A percentile compares a stretch with the other conserved stretches of the same genome.
phyloP scores from a whole-genome alignment of 441 rosid genomes.

The Adansonia grandidieri region DNA sequence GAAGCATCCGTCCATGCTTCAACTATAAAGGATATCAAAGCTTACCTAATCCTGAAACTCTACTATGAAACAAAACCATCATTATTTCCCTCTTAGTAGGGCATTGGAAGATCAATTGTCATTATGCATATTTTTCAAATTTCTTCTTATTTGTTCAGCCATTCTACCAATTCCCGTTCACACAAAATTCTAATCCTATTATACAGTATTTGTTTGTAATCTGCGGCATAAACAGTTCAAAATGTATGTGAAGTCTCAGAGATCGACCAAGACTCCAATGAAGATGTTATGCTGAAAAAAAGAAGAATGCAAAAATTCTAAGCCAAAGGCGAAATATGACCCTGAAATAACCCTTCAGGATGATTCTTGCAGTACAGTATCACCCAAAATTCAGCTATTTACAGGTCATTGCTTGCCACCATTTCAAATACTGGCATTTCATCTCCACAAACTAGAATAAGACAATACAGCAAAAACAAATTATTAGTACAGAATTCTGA shows the following conservation, averaged over 20 bases:
- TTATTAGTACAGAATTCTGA: not conserved
- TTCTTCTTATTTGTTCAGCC: not conserved
- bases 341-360: not conserved
- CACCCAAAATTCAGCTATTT: not conserved
- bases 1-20: not conserved
- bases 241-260: not conserved
- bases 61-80: not conserved
- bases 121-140: not conserved
- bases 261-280: not conserved
- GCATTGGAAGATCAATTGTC: conserved; percentile 1
- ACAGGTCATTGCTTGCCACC: not conserved
- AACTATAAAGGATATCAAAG: not conserved
- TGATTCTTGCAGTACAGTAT: not conserved
- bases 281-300: not conserved
- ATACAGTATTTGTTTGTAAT: not conserved
- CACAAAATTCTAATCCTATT: not conserved
- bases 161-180: not conserved
- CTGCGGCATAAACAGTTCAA: not conserved
- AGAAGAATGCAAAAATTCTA: too few species aligned
- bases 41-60: not conserved
- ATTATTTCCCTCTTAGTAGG: not conserved
- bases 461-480: not conserved
- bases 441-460: not conserved
- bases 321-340: not conserved
- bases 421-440: not conserved